phyloP scores from a whole-genome alignment of 2,329 filamentous ascomycete species.

The Paraphoma sp. region DNA sequence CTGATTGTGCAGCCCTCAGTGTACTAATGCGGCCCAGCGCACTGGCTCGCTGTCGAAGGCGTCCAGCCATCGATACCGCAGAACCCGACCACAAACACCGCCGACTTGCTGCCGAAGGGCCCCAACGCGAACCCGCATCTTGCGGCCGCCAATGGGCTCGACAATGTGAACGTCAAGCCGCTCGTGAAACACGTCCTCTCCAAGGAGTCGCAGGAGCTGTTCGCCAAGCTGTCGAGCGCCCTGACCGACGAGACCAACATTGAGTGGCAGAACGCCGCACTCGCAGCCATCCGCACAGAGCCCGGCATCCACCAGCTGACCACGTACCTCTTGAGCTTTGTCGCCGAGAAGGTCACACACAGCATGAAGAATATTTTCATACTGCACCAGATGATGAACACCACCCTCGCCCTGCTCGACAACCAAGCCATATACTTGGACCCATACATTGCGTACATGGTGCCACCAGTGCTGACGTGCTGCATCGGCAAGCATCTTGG shows the following conservation, averaged over 20 bases:
- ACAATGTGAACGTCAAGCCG: conserved; percentile 84
- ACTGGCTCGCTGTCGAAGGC: conserved; percentile 97
- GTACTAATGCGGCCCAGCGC: conserved; percentile 63
- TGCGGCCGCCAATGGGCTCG: conserved; percentile 81
- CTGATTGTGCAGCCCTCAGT: not conserved
- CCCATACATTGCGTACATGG: conserved; percentile 72
- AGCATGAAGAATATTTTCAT: conserved; percentile 88
- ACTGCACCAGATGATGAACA: conserved; percentile 89
- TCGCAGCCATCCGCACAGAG: conserved; percentile 85
- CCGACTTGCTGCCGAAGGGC: conserved; percentile 89
- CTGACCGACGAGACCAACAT: conserved; percentile 88
- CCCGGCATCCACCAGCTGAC: conserved; percentile 94
- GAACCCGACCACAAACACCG: conserved; percentile 88
- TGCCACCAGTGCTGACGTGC: conserved; percentile 90
- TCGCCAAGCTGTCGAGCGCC: conserved; percentile 90
- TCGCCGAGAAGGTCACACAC: conserved; percentile 95
- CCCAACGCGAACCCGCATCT: conserved; percentile 85
- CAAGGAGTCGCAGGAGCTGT: conserved; percentile 95
- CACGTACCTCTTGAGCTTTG: conserved; percentile 95
- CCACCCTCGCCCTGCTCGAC: conserved; percentile 81
- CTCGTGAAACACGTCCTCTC: conserved; percentile 95
- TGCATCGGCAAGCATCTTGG: conserved; percentile 84
- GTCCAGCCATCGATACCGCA: conserved; percentile 96
- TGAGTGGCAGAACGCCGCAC: conserved; percentile 82
- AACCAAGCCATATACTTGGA: conserved; percentile 81